Percentiles rank a stretch among this genome's conserved stretches.
phyloP scores from a whole-genome alignment of 306 rosid genomes.

The Sophora flavescens region DNA sequence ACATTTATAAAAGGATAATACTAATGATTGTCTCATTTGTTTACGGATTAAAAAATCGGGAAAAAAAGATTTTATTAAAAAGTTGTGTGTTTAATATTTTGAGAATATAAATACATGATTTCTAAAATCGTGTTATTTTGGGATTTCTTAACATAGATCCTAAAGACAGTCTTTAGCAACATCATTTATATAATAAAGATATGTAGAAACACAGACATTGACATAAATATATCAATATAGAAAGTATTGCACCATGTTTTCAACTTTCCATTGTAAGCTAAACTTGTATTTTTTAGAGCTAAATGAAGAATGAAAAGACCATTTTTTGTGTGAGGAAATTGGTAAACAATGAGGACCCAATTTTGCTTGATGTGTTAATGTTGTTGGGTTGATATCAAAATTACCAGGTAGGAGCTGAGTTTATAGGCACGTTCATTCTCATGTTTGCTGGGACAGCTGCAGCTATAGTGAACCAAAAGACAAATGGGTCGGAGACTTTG shows the following conservation, averaged over 20 bases:
- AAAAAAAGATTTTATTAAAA: too few species aligned
- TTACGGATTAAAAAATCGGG: too few species aligned
- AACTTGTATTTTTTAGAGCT: neutral
- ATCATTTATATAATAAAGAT: neutral
- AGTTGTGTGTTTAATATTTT: too few species aligned
- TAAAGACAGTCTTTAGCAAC: too few species aligned
- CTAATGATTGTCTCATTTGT: too few species aligned
- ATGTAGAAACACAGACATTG: neutral
- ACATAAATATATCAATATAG: neutral
- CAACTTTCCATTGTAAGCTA: neutral
- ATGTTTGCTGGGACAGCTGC: slow-evolving; percentile 80
- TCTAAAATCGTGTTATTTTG: too few species aligned
- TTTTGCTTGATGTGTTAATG: slow-evolving; percentile 6
- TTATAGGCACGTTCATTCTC: slow-evolving; percentile 77
- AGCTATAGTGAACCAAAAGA: slow-evolving; percentile 81
- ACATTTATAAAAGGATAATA: too few species aligned
- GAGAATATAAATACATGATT: too few species aligned
- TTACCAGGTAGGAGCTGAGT: slow-evolving; percentile 91
- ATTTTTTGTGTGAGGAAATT: slow-evolving; percentile 12
- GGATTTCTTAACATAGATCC: too few species aligned
- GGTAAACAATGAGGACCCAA: slow-evolving; percentile 20
- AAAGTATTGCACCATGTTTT: neutral
- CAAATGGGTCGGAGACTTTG: slow-evolving; percentile 64
- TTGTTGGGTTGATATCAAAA: slow-evolving; percentile 38
- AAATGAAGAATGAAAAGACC: neutral